Evolutionary conservation across 2,329 filamentous ascomycete genomes (phyloP), one percentile per base, ranked within the genome.

Genomic region (Venturia pyrina): DNA sequence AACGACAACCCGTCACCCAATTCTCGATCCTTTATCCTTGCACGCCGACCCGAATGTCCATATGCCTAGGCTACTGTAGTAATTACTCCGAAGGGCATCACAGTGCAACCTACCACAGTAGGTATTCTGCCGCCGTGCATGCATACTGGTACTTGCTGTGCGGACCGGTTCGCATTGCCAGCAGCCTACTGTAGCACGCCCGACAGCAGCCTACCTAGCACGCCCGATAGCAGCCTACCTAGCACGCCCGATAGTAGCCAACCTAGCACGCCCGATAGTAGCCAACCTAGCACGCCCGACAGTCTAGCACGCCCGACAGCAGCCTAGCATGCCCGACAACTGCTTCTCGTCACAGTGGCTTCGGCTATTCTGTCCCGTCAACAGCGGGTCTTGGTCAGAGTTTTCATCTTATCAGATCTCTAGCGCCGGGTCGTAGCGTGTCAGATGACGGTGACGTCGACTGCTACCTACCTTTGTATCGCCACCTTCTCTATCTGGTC

Each of bases 391-490:
- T 15, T 17, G 17, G 24, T 43, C 60, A 62, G 43, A 62, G 37
- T 50, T 64, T 50, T 64, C 62, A 64, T 64, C 62, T 64, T 64
- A 64, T 64, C 62, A 64, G 62, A 64, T 62, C 34, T n/a, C 21
- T 53, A 53, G 48, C 48, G 48, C 21, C 11, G 11, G 15, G 4
- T 24, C 21, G 21, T 11, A 13, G 13, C 28, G 28, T 28, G 28
- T 28, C 28, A 28, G 28, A 28, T 28, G 28, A 28, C 28, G 2
- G 28, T 28, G 28, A 28, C 28, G 28, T 28, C 28, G 28, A 28
- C 28, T 28, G 28, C 28, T 28, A 19, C 7, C 19, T 24, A 34
- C 46, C 6, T 2, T n/a, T 50, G 19, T 11, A 24, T 21, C 21
- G 21, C n/a, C n/a, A 24, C n/a, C 34, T 13, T 3, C 32, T 57